Percentiles rank a stretch among this genome's conserved stretches.
These are phyloP conservation scores for Pulveroboletus frians DNA, from an alignment of 768 basidiomycete genomes.

Conservation along the genomic window DNA sequence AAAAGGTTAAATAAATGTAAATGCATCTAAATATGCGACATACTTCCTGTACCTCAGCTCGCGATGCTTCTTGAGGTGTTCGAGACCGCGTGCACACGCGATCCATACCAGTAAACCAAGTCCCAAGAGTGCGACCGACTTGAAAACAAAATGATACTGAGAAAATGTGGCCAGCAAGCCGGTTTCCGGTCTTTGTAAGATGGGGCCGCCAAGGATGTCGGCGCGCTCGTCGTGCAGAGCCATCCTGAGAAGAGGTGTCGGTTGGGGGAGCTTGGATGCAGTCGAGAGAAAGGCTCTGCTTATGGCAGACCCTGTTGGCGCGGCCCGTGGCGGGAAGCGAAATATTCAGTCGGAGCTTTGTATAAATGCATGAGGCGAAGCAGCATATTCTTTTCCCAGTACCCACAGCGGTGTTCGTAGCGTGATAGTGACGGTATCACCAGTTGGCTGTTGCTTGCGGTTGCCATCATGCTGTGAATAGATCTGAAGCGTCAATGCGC, in stretches of 20 bases:
- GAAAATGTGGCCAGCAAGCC: constrained; percentile 30
- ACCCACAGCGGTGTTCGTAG: background rate
- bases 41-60: constrained; percentile 66
- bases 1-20: constrained; percentile 12
- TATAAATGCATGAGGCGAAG: background rate
- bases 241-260: constrained; percentile 39
- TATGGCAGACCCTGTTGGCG: constrained; percentile 11
- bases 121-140: constrained; percentile 34
- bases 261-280: constrained; percentile 19
- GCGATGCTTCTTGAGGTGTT: constrained; percentile 49
- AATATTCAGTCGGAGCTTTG: constrained; percentile 23
- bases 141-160: constrained; percentile 34
- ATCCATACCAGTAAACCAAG: constrained; percentile 34
- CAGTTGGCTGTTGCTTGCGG: background rate
- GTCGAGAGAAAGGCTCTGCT: constrained; percentile 16
- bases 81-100: constrained; percentile 36
- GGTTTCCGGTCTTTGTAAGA: constrained; percentile 34
- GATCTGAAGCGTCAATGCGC: background rate
- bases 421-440: background rate
- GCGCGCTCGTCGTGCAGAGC: constrained; percentile 50
- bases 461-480: background rate
- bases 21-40: constrained; percentile 19
- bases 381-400: background rate
- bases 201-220: constrained; percentile 66
- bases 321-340: constrained; percentile 18